Evolutionary conservation across 225 moss, liverwort and hornwort genomes (phyloP).

Genomic region (Bryoerythrophyllum caledonicum): DNA sequence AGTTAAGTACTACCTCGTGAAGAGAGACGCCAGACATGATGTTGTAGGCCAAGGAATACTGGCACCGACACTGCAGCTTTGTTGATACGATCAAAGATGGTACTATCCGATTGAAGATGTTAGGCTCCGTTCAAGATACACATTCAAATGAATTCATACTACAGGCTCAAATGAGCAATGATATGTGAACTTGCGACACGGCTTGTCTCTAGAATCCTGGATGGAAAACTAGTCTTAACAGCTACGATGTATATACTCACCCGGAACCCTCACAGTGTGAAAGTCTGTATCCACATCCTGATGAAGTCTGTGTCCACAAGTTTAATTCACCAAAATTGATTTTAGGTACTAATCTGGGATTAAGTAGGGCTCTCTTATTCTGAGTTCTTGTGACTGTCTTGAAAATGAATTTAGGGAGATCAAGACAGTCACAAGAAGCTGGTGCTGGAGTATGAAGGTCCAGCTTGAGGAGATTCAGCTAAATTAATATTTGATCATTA

Average conservation of each 20-base stretch:
- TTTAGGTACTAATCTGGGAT: not conserved
- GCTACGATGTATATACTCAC: not conserved
- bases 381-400: no score
- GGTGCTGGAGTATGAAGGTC: not conserved
- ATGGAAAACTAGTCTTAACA: not conserved
- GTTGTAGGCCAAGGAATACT: not conserved
- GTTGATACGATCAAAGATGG: not conserved
- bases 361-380: not conserved
- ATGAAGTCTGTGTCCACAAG: no score
- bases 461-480: not conserved
- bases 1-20: not conserved
- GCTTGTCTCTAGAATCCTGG: not conserved
- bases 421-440: no score
- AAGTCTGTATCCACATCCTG: not conserved
- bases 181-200: not conserved
- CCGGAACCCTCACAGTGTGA: not conserved
- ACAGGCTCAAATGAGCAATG: not conserved
- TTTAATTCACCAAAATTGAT: not conserved
- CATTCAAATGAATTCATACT: no score
- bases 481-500: not conserved
- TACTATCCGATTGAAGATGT: not conserved
- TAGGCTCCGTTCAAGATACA: not conserved
- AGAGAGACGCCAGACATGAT: not conserved
- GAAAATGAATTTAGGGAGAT: no score
- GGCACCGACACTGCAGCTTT: not conserved